A percentile compares a stretch with the other conserved stretches of the same genome.
Evolutionary conservation across 805 yeast species (phyloP).

Genomic region (Sugiyamaella lignohabitans): DNA sequence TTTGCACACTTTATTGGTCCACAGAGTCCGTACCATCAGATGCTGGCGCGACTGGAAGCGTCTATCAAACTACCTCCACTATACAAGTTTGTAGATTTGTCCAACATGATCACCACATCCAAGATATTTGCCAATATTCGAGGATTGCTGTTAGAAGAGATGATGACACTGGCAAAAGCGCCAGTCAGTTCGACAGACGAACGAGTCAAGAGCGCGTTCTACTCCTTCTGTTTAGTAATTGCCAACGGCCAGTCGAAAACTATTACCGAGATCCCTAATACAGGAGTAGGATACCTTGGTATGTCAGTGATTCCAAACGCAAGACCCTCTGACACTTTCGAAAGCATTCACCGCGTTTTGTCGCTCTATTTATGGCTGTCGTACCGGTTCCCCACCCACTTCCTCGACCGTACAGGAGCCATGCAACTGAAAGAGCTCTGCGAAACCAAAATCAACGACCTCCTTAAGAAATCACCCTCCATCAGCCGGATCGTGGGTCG

Average conservation of each 20-base stretch:
- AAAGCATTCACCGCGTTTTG: conserved; percentile 60
- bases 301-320: conserved; percentile 1
- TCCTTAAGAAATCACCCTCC: conserved; percentile 1
- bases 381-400: conserved; percentile 76
- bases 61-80: conserved; percentile 31
- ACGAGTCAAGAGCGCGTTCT: conserved; percentile 40
- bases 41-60: conserved; percentile 41
- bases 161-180: conserved; percentile 51
- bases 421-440: conserved; percentile 59
- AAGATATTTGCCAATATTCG: conserved; percentile 39
- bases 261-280: conserved; percentile 44
- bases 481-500: background rate
- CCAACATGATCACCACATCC: conserved; percentile 37
- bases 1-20: conserved; percentile 57
- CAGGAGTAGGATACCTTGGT: conserved; percentile 14
- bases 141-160: conserved; percentile 49
- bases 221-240: conserved; percentile 47
- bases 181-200: conserved; percentile 44
- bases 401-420: conserved; percentile 73
- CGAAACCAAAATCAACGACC: conserved; percentile 49
- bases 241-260: conserved; percentile 48
- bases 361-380: conserved; percentile 77
- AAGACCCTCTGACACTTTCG: conserved; percentile 35
- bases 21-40: conserved; percentile 39
- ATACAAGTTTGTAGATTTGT: conserved; percentile 37